A percentile compares a stretch with the other conserved stretches of the same genome.
Conservation (phyloP, 108 stramenopile genomes). For the Nitzschia sp. region DNA sequence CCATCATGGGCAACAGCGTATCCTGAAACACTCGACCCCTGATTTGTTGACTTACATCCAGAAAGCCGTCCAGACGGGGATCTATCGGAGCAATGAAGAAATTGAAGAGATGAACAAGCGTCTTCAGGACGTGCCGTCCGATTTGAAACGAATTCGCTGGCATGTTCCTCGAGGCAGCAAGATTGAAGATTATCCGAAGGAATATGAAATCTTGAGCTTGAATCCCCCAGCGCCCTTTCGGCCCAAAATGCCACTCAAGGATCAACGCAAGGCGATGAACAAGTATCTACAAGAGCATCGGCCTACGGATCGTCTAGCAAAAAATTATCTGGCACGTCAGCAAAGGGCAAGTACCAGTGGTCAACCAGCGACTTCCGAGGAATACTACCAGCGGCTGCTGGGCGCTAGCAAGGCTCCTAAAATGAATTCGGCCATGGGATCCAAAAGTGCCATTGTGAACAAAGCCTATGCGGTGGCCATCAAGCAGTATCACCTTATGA, state of each 20-base stretch:
- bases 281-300: slow-evolving; percentile 38
- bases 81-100: slow-evolving; percentile 46
- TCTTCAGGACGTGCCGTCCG: slow-evolving; percentile 29
- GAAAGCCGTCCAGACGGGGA: slow-evolving; percentile 42
- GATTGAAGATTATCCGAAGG: slow-evolving; percentile 70
- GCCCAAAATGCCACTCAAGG: slow-evolving; percentile 54
- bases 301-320: slow-evolving; percentile 60
- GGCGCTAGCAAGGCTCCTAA: slow-evolving; percentile 47
- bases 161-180: slow-evolving; percentile 44
- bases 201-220: slow-evolving; percentile 72
- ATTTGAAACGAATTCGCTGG: slow-evolving; percentile 45
- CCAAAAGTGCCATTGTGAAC: slow-evolving; percentile 61
- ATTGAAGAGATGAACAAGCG: slow-evolving; percentile 38
- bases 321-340: slow-evolving; percentile 49
- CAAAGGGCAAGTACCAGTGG: slow-evolving; percentile 23
- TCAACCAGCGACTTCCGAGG: slow-evolving; percentile 49
- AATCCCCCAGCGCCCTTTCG: slow-evolving; percentile 76
- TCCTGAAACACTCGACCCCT: slow-evolving; percentile 43
- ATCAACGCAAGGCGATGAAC: slow-evolving; percentile 39
- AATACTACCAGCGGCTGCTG: slow-evolving; percentile 69
- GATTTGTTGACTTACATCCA: slow-evolving; percentile 41
- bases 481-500: slow-evolving; percentile 74
- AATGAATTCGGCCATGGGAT: slow-evolving; percentile 63
- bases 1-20: slow-evolving; percentile 40
- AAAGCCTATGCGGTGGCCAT: slow-evolving; percentile 80